Conservation (phyloP, 1,139 yeast species). For the Zygoascus hellenicus region DNA sequence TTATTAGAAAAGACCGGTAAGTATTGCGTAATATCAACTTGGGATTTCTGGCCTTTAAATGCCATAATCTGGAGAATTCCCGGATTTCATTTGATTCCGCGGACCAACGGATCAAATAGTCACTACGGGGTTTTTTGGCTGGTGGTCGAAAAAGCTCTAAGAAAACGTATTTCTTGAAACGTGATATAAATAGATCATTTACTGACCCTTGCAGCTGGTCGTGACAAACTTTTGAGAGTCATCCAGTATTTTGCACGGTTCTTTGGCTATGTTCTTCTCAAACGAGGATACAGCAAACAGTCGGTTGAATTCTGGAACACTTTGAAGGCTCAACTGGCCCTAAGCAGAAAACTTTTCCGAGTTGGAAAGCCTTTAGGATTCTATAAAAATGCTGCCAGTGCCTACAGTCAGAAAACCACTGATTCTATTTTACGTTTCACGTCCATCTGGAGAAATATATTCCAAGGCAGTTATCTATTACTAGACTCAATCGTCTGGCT, state of each 20-base stretch:
- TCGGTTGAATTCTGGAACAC: conserved; percentile 47
- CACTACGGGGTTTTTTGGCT: not conserved
- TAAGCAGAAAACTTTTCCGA: conserved; percentile 79
- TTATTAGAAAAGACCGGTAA: conserved; percentile 23
- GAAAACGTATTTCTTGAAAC: conserved; percentile 44
- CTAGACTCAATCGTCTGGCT: conserved; percentile 71
- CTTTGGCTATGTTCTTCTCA: conserved; percentile 55
- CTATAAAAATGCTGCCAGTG: conserved; percentile 61
- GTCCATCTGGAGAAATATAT: conserved; percentile 61
- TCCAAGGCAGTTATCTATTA: conserved; percentile 67
- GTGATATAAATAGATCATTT: conserved; percentile 13
- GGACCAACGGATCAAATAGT: no score
- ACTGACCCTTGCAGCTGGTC: conserved; percentile 40
- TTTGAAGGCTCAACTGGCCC: conserved; percentile 54
- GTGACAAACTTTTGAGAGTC: conserved; percentile 76
- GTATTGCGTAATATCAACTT: conserved; percentile 3
- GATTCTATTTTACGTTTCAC: conserved; percentile 58
- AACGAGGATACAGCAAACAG: conserved; percentile 52
- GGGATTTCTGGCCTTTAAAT: not conserved
- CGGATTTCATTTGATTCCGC: no score
- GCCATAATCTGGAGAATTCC: no score
- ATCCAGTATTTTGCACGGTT: conserved; percentile 79
- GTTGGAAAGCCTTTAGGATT: conserved; percentile 79
- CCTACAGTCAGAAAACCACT: conserved; percentile 64
- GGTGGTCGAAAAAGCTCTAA: not conserved